Evolutionary conservation across 192 early-diverging fungal genomes (phyloP).

Genomic region (Coemansia sp.): DNA sequence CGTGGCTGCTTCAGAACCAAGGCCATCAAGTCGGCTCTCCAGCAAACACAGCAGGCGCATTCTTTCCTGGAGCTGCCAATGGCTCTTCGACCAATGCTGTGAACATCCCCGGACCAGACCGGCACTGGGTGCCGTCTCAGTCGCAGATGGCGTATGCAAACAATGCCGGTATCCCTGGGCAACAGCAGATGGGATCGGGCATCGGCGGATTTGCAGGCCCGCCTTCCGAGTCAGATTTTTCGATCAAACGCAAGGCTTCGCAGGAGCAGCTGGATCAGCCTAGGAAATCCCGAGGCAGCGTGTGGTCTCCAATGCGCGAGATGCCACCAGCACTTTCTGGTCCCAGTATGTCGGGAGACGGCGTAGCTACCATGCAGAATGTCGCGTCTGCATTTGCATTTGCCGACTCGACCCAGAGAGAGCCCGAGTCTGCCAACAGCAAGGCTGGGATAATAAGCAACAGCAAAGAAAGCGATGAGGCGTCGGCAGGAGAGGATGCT

Average conservation of each 20-base stretch:
- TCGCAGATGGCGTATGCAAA: background rate
- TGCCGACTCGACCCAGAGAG: background rate
- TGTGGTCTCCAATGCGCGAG: conserved; percentile 39
- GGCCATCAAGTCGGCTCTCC: conserved; percentile 18
- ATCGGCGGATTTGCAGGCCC: conserved; percentile 10
- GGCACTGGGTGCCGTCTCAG: conserved; percentile 2
- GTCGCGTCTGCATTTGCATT: background rate
- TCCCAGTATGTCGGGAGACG: background rate
- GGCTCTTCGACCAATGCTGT: background rate
- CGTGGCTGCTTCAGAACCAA: conserved; percentile 51
- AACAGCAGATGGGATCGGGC: background rate
- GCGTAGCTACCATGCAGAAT: background rate
- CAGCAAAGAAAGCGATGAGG: background rate
- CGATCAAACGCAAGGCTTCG: conserved; percentile 50
- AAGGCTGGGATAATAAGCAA: background rate
- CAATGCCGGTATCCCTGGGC: background rate
- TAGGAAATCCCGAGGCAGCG: conserved; percentile 32
- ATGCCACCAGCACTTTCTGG: background rate
- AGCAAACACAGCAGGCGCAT: background rate
- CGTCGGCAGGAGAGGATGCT: background rate
- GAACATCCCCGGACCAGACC: background rate
- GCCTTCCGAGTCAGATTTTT: conserved; percentile 41
- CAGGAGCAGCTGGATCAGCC: conserved; percentile 41
- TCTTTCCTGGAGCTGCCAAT: background rate
- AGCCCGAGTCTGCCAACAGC: background rate